Base-by-base conservation (phyloP, 345 rosid species). In the Heritiera fomes region DNA sequence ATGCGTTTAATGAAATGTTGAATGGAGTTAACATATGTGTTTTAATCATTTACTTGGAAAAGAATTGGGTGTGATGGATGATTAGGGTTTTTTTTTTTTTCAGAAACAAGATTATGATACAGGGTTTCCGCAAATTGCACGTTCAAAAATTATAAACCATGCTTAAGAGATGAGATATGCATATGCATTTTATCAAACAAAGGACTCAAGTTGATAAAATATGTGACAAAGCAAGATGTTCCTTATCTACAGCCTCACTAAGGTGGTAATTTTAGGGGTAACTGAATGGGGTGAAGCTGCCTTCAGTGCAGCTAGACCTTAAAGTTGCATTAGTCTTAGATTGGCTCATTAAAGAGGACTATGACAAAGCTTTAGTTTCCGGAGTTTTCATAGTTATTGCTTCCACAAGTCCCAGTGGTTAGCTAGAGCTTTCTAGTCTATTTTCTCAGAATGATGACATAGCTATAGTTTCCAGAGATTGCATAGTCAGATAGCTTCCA, bases 221-320 rank as follows among this genome's bases (percentile, higher is more conserved):
- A 52, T 32, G 30, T 50, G 23, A 30, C 12, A 28, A 71, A 68
- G n/a, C 56, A 13, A 28, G 8, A 47, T 28, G 41, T 50, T 7
- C 38, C 23, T 23, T 13, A 6, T 49, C 28, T 15, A 49, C 23
- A 23, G 58, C 40, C 58, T 28, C 30, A 4, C 38, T 70, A 49
- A 70, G 60, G 75, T 3, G 23, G 45, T 30, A 53, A 59, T 1
- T 69, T 53, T 10, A 13, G 67, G 23, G 49, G 23, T 34, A 20
- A 6, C 49, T 18, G 12, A 66, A 41, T 18, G 6, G 28, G 47
- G 8, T 40, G 71, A 43, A 66, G 28, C 69, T 64, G n/a, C 46
- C 38, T 60, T 38, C 65, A 60, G 64, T 12, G 67, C 41, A n/a
- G 62, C 62, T 58, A 55, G 59, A 15, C 59, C 59, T 55, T 55